Evolutionary conservation across 495 filamentous ascomycete genomes (phyloP).

Genomic region (Thozetella sp.): DNA sequence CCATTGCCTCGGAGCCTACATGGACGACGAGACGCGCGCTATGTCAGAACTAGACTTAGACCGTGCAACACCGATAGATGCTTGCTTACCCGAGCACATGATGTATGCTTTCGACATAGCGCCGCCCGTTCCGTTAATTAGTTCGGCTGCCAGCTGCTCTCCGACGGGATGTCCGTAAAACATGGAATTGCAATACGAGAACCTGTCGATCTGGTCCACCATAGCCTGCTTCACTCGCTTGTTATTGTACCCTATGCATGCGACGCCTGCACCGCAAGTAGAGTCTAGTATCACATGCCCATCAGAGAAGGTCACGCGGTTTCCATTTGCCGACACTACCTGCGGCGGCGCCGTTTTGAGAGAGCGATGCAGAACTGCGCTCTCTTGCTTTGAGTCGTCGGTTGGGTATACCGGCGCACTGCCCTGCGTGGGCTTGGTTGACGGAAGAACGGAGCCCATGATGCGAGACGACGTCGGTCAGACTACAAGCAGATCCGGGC

Average conservation of each 20-base stretch:
- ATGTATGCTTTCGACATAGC: background rate
- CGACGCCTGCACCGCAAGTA: background rate
- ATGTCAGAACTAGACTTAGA: background rate
- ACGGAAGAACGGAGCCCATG: no score
- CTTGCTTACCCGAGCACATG: background rate
- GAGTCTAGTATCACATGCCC: background rate
- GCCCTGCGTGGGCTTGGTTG: no score
- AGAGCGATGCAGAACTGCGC: background rate
- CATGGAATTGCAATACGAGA: background rate
- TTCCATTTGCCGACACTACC: background rate
- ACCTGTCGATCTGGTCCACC: background rate
- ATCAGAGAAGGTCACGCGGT: background rate
- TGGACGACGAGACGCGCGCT: no score
- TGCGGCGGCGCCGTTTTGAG: background rate
- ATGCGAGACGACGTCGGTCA: no score
- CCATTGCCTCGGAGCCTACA: slow-evolving; percentile 35
- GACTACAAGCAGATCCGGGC: no score
- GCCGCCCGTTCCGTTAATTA: background rate
- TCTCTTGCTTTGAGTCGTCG: no score
- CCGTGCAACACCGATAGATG: background rate
- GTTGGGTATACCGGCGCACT: no score
- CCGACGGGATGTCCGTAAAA: background rate
- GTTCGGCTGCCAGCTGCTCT: background rate
- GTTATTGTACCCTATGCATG: background rate
- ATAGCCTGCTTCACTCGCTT: background rate